Conservation (phyloP, 352 stramenopile species). For the Globisporangium nunn region DNA sequence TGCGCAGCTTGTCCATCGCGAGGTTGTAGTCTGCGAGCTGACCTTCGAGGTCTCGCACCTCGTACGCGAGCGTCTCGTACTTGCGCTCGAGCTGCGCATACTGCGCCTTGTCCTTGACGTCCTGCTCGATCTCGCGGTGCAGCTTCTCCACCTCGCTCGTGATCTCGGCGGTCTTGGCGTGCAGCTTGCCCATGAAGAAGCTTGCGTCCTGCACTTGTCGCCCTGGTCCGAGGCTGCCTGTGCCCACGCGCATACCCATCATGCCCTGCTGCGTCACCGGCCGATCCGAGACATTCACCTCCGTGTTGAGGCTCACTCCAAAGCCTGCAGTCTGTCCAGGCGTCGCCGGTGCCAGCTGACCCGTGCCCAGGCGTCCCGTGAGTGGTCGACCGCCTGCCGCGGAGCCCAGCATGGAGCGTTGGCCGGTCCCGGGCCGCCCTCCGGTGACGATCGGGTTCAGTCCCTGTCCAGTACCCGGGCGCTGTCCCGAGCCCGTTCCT, state of each 20-base stretch:
- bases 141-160: slow-evolving; percentile 75
- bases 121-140: slow-evolving; percentile 78
- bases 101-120: slow-evolving; percentile 84
- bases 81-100: slow-evolving; percentile 81
- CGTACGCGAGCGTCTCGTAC: slow-evolving; percentile 57
- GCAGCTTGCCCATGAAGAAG: slow-evolving; percentile 88
- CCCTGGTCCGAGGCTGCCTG: slow-evolving; percentile 45
- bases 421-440: slow-evolving; percentile 42
- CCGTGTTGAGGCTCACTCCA: slow-evolving; percentile 83
- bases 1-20: slow-evolving; percentile 89
- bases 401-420: slow-evolving; percentile 39
- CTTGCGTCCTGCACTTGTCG: slow-evolving; percentile 85
- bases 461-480: slow-evolving; percentile 51
- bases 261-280: slow-evolving; percentile 91
- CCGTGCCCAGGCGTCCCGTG: slow-evolving; percentile 49
- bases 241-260: slow-evolving; percentile 85
- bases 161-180: slow-evolving; percentile 87
- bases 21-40: slow-evolving; percentile 92
- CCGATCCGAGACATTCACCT: slow-evolving; percentile 87
- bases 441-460: slow-evolving; percentile 48
- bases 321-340: slow-evolving; percentile 61
- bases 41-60: slow-evolving; percentile 85
- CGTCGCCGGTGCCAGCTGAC: slow-evolving; percentile 47
- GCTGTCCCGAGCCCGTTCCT: slow-evolving; percentile 33
- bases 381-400: slow-evolving; percentile 43